Evolutionary conservation across 2,329 filamentous ascomycete genomes (phyloP).

Genomic region (Albifimbria verrucaria): DNA sequence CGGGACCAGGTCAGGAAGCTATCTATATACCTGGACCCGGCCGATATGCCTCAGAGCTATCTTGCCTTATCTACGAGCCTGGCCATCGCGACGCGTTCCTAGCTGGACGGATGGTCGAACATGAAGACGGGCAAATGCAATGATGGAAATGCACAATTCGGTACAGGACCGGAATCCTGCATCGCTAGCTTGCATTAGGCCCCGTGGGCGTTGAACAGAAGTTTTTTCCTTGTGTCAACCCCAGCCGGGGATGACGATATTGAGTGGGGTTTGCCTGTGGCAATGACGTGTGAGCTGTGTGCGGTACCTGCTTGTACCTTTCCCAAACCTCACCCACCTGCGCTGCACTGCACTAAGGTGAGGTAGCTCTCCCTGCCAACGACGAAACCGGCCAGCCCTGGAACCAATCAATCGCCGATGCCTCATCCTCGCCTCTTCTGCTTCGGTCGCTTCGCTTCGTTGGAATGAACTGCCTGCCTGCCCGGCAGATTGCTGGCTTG

Average conservation of each 20-base stretch:
- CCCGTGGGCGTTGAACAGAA: background rate
- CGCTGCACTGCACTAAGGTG: too few relatives aligned
- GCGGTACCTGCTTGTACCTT: too few relatives aligned
- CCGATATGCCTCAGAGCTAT: too few relatives aligned
- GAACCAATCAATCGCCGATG: background rate
- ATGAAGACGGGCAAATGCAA: background rate
- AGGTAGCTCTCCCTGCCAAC: background rate
- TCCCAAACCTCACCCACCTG: too few relatives aligned
- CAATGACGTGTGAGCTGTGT: background rate
- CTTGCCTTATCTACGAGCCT: too few relatives aligned
- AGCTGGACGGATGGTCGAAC: too few relatives aligned
- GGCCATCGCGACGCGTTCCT: too few relatives aligned
- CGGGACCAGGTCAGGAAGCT: background rate
- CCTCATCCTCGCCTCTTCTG: background rate
- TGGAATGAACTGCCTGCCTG: too few relatives aligned
- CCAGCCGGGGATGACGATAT: background rate
- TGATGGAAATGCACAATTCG: background rate
- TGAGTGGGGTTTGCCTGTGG: background rate
- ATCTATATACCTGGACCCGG: too few relatives aligned
- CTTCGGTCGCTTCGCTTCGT: background rate
- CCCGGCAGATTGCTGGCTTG: too few relatives aligned
- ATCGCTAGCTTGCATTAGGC: background rate
- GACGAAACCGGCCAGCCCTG: background rate
- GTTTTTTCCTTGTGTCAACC: too few relatives aligned
- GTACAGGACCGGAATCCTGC: background rate